Conservation (phyloP, 306 rosid genomes). For the Urtica urens region DNA sequence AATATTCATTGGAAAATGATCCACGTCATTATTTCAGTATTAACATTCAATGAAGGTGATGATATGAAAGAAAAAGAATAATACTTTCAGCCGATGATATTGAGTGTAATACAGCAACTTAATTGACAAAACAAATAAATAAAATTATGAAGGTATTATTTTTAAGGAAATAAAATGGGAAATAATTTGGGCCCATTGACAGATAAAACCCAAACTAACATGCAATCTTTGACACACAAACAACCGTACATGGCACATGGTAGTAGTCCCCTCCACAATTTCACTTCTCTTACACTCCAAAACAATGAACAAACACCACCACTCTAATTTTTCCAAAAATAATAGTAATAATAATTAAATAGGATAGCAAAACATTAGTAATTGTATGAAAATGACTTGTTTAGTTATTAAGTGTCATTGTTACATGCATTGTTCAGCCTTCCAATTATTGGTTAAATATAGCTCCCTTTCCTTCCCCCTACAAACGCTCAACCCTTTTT, state of each 20-base stretch:
- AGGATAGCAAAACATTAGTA: neutral
- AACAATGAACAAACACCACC: slow-evolving; percentile 28
- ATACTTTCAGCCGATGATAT: neutral
- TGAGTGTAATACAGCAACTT: slow-evolving; percentile 20
- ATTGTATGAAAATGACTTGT: neutral
- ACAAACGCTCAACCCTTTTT: neutral
- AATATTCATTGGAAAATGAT: neutral
- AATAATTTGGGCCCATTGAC: slow-evolving; percentile 32
- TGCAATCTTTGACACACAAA: slow-evolving; percentile 41
- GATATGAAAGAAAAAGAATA: slow-evolving; percentile 2
- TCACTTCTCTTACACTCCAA: slow-evolving; percentile 42
- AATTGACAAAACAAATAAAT: neutral
- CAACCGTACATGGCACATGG: slow-evolving; percentile 63
- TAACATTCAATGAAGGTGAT: neutral
- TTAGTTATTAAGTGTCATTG: neutral
- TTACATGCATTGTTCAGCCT: neutral
- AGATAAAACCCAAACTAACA: slow-evolving; percentile 43
- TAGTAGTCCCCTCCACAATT: slow-evolving; percentile 27
- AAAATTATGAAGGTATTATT: too few species aligned
- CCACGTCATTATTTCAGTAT: slow-evolving; percentile 1
- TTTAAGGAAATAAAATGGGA: slow-evolving; percentile 2
- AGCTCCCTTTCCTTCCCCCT: neutral
- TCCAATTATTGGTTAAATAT: neutral
- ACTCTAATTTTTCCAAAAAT: slow-evolving; percentile 2
- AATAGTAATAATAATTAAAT: neutral